phyloP scores from a whole-genome alignment of 2,329 filamentous ascomycete genomes.

The Fusarium ambrosium region DNA sequence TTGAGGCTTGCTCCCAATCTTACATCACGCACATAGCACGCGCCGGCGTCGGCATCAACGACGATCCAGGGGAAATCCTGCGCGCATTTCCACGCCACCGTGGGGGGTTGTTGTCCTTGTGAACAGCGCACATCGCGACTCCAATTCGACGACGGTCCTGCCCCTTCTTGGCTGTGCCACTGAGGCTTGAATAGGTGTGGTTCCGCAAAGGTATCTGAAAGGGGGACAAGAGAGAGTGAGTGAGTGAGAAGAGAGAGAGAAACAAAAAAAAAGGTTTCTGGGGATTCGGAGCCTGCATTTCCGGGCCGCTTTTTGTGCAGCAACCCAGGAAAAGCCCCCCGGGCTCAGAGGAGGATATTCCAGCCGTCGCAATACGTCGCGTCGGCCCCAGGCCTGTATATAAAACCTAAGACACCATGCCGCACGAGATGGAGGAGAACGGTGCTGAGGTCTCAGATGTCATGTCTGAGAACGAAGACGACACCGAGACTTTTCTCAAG shows the following conservation, averaged over 20 bases:
- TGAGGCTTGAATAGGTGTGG: constrained; percentile 51
- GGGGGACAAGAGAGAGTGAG: constrained; percentile 38
- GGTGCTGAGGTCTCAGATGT: constrained; percentile 69
- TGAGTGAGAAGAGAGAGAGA: constrained; percentile 8
- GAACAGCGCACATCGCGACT: constrained; percentile 31
- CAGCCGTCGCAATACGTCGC: constrained; percentile 37
- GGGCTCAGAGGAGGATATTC: constrained; percentile 42
- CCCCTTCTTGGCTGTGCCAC: constrained; percentile 50
- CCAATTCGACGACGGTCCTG: constrained; percentile 40
- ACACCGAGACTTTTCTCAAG: constrained; percentile 57
- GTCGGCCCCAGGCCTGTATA: constrained; percentile 50
- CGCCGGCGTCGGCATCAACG: constrained; percentile 25
- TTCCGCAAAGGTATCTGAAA: constrained; percentile 49
- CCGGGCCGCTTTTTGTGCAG: constrained; percentile 48
- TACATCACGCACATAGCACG: constrained; percentile 32
- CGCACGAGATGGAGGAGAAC: constrained; percentile 66
- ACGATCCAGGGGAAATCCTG: constrained; percentile 31
- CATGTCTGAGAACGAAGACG: constrained; percentile 72
- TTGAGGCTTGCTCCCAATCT: constrained; percentile 20
- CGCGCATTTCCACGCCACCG: constrained; percentile 40
- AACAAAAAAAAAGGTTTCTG: constrained; percentile 39
- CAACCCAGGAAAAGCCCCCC: constrained; percentile 31
- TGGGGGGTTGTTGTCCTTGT: constrained; percentile 37
- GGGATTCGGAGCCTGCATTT: constrained; percentile 50
- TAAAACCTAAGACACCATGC: constrained; percentile 69